phyloP scores from a whole-genome alignment of 805 yeast species.

The Barnettozyma wickerhamii region DNA sequence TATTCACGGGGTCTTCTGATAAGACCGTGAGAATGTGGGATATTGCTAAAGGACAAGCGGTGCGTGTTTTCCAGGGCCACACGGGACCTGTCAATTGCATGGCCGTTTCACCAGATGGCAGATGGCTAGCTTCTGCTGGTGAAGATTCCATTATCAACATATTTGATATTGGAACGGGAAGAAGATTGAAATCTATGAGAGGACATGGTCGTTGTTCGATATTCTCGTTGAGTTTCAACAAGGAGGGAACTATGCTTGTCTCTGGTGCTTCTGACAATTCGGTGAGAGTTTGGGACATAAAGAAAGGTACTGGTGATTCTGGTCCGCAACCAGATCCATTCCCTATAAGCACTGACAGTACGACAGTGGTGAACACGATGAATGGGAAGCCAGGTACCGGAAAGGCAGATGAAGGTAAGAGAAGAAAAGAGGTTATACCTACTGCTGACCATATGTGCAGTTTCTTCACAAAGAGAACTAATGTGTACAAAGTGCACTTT shows the following conservation, averaged over 20 bases:
- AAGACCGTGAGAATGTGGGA: slow-evolving; percentile 99
- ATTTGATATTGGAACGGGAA: slow-evolving; percentile 94
- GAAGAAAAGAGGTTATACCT: slow-evolving; percentile 69
- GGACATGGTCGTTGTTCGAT: slow-evolving; percentile 91
- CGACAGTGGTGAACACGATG: slow-evolving; percentile 22
- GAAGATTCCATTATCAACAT: slow-evolving; percentile 85
- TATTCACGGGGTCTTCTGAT: slow-evolving; percentile 93
- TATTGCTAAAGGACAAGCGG: slow-evolving; percentile 80
- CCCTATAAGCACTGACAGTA: slow-evolving; percentile 32
- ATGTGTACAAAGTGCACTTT: slow-evolving; percentile 89
- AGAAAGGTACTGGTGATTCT: slow-evolving; percentile 75
- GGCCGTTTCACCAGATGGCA: slow-evolving; percentile 94
- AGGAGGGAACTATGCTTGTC: slow-evolving; percentile 84
- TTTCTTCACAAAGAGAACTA: slow-evolving; percentile 89
- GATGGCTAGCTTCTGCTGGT: slow-evolving; percentile 94
- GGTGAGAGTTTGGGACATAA: slow-evolving; percentile 95
- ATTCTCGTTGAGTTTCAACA: slow-evolving; percentile 77
- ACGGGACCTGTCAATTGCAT: slow-evolving; percentile 81
- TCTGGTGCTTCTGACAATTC: slow-evolving; percentile 92
- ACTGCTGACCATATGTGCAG: slow-evolving; percentile 90
- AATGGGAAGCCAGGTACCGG: slow-evolving; percentile 20
- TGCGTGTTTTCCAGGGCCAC: slow-evolving; percentile 89
- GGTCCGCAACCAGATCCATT: slow-evolving; percentile 76
- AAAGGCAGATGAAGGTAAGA: slow-evolving; percentile 44
- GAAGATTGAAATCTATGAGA: slow-evolving; percentile 83